Conservation (phyloP, 1,284 basidiomycete genomes). For the Tilletia setariae region DNA sequence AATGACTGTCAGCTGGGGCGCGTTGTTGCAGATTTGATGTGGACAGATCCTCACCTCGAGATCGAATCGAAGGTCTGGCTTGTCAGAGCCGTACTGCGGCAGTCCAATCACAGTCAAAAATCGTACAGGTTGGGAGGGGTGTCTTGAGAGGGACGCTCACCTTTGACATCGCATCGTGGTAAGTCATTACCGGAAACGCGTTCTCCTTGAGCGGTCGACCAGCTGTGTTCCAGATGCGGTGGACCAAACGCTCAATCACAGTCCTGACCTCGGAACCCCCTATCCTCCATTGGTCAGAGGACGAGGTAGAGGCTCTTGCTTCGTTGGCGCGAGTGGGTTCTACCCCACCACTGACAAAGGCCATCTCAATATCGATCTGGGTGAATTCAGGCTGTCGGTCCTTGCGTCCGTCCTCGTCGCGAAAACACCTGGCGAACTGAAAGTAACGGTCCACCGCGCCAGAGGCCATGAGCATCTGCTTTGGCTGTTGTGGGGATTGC, state of each 20-base stretch:
- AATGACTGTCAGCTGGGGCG: background rate
- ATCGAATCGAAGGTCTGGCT: slow-evolving; percentile 84
- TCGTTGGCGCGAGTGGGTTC: slow-evolving; percentile 30
- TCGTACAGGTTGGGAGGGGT: slow-evolving; percentile 51
- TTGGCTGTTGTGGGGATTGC: slow-evolving; percentile 93
- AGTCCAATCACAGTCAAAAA: background rate
- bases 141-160: slow-evolving; percentile 1
- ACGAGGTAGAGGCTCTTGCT: background rate
- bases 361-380: slow-evolving; percentile 94
- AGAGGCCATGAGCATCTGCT: slow-evolving; percentile 86
- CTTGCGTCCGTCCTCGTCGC: slow-evolving; percentile 88
- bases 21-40: background rate
- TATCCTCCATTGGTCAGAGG: slow-evolving; percentile 63
- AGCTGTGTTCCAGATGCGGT: slow-evolving; percentile 66
- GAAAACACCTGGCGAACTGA: slow-evolving; percentile 88
- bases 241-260: slow-evolving; percentile 39
- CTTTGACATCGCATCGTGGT: slow-evolving; percentile 36
- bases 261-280: slow-evolving; percentile 45
- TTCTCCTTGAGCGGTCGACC: slow-evolving; percentile 60
- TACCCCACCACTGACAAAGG: slow-evolving; percentile 72
- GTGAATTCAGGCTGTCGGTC: slow-evolving; percentile 96
- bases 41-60: slow-evolving; percentile 68
- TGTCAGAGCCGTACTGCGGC: slow-evolving; percentile 76
- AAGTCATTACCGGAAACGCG: slow-evolving; percentile 40
- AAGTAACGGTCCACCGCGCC: slow-evolving; percentile 86